Evolutionary conservation across 1,284 basidiomycete species (phyloP).

Genomic region (Cystobasidiaceae sp.): DNA sequence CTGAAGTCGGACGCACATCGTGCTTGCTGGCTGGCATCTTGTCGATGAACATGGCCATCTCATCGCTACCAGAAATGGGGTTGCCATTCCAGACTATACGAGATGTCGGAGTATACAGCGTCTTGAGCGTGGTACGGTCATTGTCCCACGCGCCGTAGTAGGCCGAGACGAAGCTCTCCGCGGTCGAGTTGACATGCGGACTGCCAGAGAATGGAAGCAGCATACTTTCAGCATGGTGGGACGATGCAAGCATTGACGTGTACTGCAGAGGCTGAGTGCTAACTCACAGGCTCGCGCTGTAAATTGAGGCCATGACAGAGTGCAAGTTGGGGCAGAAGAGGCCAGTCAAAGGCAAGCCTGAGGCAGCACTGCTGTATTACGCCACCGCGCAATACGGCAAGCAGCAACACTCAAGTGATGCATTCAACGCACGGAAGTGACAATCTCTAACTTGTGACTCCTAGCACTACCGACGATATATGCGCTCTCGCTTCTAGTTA

Average conservation of each 20-base stretch:
- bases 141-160: constrained; percentile 32
- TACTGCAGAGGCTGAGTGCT: background rate
- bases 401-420: too few species aligned
- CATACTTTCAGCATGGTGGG: background rate
- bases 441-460: too few species aligned
- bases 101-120: constrained; percentile 23
- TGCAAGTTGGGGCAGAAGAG: background rate
- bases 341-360: background rate
- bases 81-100: constrained; percentile 32
- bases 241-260: background rate
- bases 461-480: too few species aligned
- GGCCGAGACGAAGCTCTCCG: constrained; percentile 25
- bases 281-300: constrained; percentile 23
- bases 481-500: too few species aligned
- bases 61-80: constrained; percentile 21
- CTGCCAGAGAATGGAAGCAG: background rate
- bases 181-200: constrained; percentile 24
- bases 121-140: constrained; percentile 20
- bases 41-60: constrained; percentile 28
- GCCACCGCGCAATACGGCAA: too few species aligned
- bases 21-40: constrained; percentile 30
- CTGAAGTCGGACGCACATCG: constrained; percentile 28
- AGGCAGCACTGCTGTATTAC: too few species aligned
- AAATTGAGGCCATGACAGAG: background rate
- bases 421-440: too few species aligned